These are phyloP conservation scores for Priceomyces medius DNA, from an alignment of 805 yeast species.

Conservation along the genomic window DNA sequence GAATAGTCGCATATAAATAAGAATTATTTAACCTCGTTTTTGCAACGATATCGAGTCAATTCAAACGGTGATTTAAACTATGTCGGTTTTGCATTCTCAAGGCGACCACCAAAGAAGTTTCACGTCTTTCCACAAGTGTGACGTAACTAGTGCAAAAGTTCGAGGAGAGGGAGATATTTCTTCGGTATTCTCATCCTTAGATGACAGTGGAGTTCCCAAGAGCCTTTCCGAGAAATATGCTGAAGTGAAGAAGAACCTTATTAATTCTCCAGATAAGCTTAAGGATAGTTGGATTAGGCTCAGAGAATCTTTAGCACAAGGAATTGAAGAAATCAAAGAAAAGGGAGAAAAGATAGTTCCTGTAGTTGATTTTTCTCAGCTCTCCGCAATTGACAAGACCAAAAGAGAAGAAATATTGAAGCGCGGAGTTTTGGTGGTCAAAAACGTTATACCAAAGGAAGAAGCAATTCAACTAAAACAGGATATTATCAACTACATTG, in stretches of 20 bases:
- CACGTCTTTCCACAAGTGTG: conserved; percentile 6
- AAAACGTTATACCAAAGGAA: conserved; percentile 26
- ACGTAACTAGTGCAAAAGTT: conserved; percentile 10
- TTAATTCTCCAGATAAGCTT: conserved; percentile 5
- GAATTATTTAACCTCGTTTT: too few relatives aligned
- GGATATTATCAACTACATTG: conserved; percentile 22
- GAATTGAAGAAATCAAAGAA: conserved; percentile 16
- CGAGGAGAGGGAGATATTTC: conserved; percentile 14
- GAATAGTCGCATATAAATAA: too few relatives aligned
- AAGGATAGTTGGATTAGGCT: conserved; percentile 24
- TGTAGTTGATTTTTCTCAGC: conserved; percentile 17
- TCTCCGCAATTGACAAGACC: conserved; percentile 5
- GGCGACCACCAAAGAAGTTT: too few relatives aligned
- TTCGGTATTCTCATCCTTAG: conserved; percentile 8
- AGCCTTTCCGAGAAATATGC: conserved; percentile 6
- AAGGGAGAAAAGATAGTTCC: conserved; percentile 24
- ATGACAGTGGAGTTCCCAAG: conserved; percentile 1
- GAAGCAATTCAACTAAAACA: conserved; percentile 21
- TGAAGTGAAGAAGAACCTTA: conserved; percentile 2
- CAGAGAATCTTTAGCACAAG: conserved; percentile 19
- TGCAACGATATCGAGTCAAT: too few relatives aligned
- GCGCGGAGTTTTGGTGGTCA: conserved; percentile 28
- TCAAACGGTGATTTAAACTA: too few relatives aligned
- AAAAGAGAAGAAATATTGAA: conserved; percentile 1
- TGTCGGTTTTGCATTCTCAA: too few relatives aligned